These are phyloP conservation scores for Malassezia slooffiae DNA, from an alignment of 1,284 basidiomycete genomes.

Conservation along the genomic window DNA sequence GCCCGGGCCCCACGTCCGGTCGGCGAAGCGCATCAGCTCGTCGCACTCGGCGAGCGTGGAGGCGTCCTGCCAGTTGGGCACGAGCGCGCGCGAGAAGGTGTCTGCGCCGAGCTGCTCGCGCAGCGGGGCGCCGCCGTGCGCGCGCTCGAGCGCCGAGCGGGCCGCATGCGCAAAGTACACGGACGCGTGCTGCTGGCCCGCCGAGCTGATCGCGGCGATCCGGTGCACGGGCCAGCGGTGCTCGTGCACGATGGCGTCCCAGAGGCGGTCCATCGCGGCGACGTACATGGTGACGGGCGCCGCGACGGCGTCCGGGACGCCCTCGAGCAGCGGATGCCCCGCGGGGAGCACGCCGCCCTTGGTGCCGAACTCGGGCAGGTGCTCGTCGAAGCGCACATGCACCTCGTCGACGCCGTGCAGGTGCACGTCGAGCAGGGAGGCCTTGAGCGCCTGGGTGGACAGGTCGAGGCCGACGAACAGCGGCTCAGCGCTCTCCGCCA, in stretches of 20 bases:
- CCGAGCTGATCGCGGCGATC: conserved; percentile 61
- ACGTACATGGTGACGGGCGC: conserved; percentile 74
- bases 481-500: conserved; percentile 5
- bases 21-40: conserved; percentile 50
- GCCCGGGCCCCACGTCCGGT: neutral
- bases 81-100: conserved; percentile 61
- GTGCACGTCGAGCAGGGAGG: conserved; percentile 55
- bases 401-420: conserved; percentile 60
- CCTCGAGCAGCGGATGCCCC: conserved; percentile 7
- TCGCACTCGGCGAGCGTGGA: conserved; percentile 67
- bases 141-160: conserved; percentile 52
- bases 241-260: conserved; percentile 56
- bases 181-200: conserved; percentile 82
- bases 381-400: conserved; percentile 67
- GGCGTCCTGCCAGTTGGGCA: conserved; percentile 87
- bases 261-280: conserved; percentile 68
- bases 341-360: conserved; percentile 48
- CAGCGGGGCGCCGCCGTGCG: conserved; percentile 54
- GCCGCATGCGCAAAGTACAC: conserved; percentile 68
- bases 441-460: conserved; percentile 75
- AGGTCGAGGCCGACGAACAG: conserved; percentile 77
- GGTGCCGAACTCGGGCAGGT: conserved; percentile 63
- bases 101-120: conserved; percentile 49
- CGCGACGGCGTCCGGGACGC: conserved; percentile 56
- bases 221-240: conserved; percentile 55